Percentiles rank a stretch among this genome's conserved stretches.
Evolutionary conservation across 208 protist species (phyloP).

Genomic region (Trypanosoma grayi): DNA sequence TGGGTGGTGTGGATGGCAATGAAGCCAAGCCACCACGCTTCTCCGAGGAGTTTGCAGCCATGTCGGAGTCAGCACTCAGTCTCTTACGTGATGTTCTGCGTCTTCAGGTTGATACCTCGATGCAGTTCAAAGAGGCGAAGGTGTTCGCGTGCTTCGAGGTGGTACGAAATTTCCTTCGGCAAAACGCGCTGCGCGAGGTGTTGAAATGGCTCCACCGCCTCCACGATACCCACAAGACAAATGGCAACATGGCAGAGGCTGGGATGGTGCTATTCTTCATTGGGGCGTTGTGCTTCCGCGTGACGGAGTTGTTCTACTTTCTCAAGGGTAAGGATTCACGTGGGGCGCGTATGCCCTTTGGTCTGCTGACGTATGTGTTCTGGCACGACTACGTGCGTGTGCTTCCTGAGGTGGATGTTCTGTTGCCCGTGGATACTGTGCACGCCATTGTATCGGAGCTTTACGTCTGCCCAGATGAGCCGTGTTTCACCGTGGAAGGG

Average conservation of each 20-base stretch:
- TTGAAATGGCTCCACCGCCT: conserved; percentile 85
- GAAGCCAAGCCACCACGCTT: conserved; percentile 26
- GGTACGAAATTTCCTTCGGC: conserved; percentile 74
- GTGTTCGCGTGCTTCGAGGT: conserved; percentile 81
- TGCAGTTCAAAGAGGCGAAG: conserved; percentile 81
- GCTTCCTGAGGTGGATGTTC: conserved; percentile 67
- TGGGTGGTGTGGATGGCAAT: not conserved
- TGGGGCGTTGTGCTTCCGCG: conserved; percentile 77
- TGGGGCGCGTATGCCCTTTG: conserved; percentile 74
- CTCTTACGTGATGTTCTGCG: conserved; percentile 83
- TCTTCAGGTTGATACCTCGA: conserved; percentile 67
- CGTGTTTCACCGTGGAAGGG: conserved; percentile 79
- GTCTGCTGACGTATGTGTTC: conserved; percentile 69
- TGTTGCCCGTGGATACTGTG: conserved; percentile 64
- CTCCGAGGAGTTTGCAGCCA: conserved; percentile 64
- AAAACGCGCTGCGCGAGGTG: conserved; percentile 76
- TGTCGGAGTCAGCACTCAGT: conserved; percentile 68
- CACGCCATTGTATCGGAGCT: conserved; percentile 79
- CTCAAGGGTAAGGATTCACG: conserved; percentile 61
- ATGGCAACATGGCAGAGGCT: conserved; percentile 71
- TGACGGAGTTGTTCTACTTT: conserved; percentile 86
- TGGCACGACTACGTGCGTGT: conserved; percentile 92
- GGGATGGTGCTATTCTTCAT: conserved; percentile 87
- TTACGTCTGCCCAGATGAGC: conserved; percentile 73
- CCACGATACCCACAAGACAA: conserved; percentile 75